phyloP scores from a whole-genome alignment of 129 eudicot species.

The carrot (Daucus carota) region DH1_v3.0 NC_030383.2:63827001-63827500 shows the following conservation, averaged over 20 bases:
- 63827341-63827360: constrained; percentile 44
- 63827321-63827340: constrained; percentile 72
- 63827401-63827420: constrained; percentile 55
- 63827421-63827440: constrained; percentile 26
- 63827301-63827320: constrained; percentile 31
- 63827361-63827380: constrained; percentile 46
- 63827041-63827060: constrained; percentile 16
- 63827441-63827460: constrained; percentile 34
- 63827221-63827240: not conserved
- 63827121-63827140: constrained; percentile 71
- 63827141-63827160: constrained; percentile 74
- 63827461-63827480: constrained; percentile 32
- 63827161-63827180: constrained; percentile 51
- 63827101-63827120: constrained; percentile 33
- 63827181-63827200: constrained; percentile 43
- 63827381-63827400: constrained; percentile 47
- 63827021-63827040: constrained; percentile 75
- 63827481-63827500: constrained; percentile 25
- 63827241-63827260: constrained; percentile 67
- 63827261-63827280: constrained; percentile 75
- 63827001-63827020: constrained; percentile 62
- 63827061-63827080: not conserved
- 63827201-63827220: not conserved
- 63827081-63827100: not conserved
- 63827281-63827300: constrained; percentile 38